Base-by-base conservation (phyloP, 2,329 filamentous ascomycete species). In the Dichotomopilus funicola region DNA sequence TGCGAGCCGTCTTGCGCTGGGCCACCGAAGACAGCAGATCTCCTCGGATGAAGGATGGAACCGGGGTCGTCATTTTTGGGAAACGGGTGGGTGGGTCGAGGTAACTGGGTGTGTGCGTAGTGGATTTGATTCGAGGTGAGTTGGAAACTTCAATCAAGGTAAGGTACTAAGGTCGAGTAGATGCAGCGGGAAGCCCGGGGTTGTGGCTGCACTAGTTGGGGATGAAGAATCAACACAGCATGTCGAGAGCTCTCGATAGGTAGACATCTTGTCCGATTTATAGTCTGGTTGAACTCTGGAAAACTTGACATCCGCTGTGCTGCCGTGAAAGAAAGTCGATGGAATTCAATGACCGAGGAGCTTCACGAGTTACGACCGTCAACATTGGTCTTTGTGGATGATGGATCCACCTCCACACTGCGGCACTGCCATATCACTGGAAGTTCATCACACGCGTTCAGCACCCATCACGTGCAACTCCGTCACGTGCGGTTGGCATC, bases 1-100 rank as follows among this genome's bases (percentile, higher is more conserved):
- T 49, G 36, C 47, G 47, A 31, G 47, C 47, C 7, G 47, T 49
- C 47, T 49, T 49, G 36, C 47, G 36, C 47, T 49, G 47, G 47
- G 47, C 47, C 13, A 33, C 47, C 36, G 47, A 49, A 7, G 47
- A 49, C n/a, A 49, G 47, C 36, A 49, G 47, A 41, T 49, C 47
- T 40, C 47, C 47, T 49, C 47, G 47, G 47, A 7, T 4, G 47
- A 49, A 33, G 8, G 47, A 49, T 33, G 47, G 47, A 31, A 40
- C 46, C 46, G 36, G 35, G 7, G 47, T 49, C 8, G 47, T 11
- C 47, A 49, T 49, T 40, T 5, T 41, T 27, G 47, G 35, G 40
- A 27, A 3, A 27, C 2, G 19, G 19, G 2, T 34, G 12, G 46
- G 34, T 31, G n/a, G 42, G 42, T 49, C 47, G 13, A 49, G 47